Percentiles rank a stretch among this genome's conserved stretches.
Evolutionary conservation across 2,329 filamentous ascomycete species (phyloP).

Genomic region (Fusarium equiseti): DNA sequence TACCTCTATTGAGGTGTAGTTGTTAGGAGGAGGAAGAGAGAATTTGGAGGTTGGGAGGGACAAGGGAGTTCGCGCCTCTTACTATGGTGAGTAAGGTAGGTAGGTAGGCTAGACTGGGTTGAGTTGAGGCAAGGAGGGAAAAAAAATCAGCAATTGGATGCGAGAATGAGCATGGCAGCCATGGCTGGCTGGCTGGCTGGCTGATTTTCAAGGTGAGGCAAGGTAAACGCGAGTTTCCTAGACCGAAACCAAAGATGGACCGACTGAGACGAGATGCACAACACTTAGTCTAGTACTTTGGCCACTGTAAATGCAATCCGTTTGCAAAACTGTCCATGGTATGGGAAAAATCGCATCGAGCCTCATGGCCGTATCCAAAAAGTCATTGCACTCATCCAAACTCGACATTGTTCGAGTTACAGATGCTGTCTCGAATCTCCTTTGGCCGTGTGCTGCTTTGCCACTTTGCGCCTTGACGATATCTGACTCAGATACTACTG

Average conservation of each 20-base stretch:
- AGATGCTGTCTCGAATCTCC: slow-evolving; percentile 11
- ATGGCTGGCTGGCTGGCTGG: slow-evolving; percentile 22
- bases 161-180: slow-evolving; percentile 21
- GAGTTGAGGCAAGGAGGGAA: slow-evolving; percentile 17
- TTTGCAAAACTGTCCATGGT: background rate
- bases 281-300: slow-evolving; percentile 2
- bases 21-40: slow-evolving; percentile 12
- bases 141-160: slow-evolving; percentile 34
- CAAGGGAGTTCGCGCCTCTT: slow-evolving; percentile 12
- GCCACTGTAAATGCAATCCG: background rate
- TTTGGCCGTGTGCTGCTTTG: slow-evolving; percentile 25
- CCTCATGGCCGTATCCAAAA: background rate
- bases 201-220: slow-evolving; percentile 25
- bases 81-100: background rate
- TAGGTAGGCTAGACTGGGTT: background rate
- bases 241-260: slow-evolving; percentile 27
- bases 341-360: background rate
- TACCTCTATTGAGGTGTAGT: slow-evolving; percentile 12
- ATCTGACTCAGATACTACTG: slow-evolving; percentile 40
- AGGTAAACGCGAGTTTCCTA: slow-evolving; percentile 33
- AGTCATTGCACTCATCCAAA: background rate
- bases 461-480: slow-evolving; percentile 31
- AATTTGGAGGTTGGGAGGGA: slow-evolving; percentile 9
- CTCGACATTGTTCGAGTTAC: slow-evolving; percentile 29
- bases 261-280: slow-evolving; percentile 21